Base-by-base conservation (phyloP, 768 basidiomycete species). In the Pholiota microspora region DNA sequence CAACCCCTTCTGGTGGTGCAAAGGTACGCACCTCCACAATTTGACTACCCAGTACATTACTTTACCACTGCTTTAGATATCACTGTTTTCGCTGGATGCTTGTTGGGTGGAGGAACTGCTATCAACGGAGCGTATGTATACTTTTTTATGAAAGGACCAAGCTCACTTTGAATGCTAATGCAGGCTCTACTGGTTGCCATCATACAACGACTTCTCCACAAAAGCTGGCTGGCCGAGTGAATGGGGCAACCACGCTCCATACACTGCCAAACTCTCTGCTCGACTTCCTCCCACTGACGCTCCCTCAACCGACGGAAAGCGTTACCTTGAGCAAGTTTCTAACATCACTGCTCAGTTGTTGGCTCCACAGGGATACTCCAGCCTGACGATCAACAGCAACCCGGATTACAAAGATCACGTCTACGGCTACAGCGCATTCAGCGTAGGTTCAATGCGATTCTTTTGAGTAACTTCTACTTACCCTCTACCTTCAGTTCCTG, bases 1-100 rank as follows among this genome's bases (percentile, higher is more conserved):
- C 35, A 76, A 82, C 59, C 70, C 74, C 1, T 85, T 74, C 68
- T 86, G 79, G 78, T 86, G 82, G 82, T 86, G 84, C 69, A 83
- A 81, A 67, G 81, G 80, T 24, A 25, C 32, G 4, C 27, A 28
- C 1, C 10, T 24, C 18, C 25, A 7, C 21, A 21, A 9, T 15
- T 2, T 28, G 6, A 16, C 10, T 29, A 2, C 29, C 10, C 23
- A 21, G n/a, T 13, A 8, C 12, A 25, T 44, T 44, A 28, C 13
- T 45, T 18, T 6, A 27, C 29, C 16, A 7, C 1, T 4, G 2
- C n/a, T 42, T 25, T 29, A 77, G 84, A 85, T 65, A 69, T 84
- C 55, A 82, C 73, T 23, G 77, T 79, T 23, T 86, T 84, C 64
- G 85, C 84, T 21, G 85, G 83, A 28, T 86, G 85, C 64, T 64